Evolutionary conservation across 306 rosid species (phyloP), one percentile per base, ranked within the genome.

Genomic region (Boehmeria nivea): DNA sequence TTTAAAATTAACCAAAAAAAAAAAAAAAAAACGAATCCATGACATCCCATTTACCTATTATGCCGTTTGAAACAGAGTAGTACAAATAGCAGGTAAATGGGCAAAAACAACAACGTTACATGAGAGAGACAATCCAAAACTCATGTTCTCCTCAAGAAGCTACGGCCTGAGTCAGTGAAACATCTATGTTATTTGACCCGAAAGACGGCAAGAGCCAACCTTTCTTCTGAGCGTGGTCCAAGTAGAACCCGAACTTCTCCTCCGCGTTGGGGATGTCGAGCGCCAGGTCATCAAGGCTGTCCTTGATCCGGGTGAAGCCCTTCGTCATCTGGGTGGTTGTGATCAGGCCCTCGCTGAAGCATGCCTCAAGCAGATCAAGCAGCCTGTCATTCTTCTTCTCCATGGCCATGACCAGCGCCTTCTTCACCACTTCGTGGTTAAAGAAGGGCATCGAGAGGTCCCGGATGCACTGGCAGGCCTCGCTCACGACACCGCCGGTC

Each of bases 361-460:
- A 83, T 59, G 81, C 99, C 78, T 87, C 95, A 44, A 91, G 82
- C 51, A 91, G 81, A 72, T 79, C 72, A 6, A 91, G 95, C 83
- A 91, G 64, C 50, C 95, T 66, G 38, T 91, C 99, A 26, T 91
- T 87, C 74, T 87, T 81, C 89, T 87, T 87, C 80, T 91, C 99
- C 99, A 91, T 91, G 33, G 96, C 99, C 99, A 91, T 91, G 15
- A 83, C 78, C 82, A 91, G 66, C 14, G 96, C 93, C 82, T 87
- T 91, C 81, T 91, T 91, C 78, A 91, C 99, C 1, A 91, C 99
- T 83, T 91, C 99, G 0, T 91, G 99, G 80, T 91, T 91, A 17
- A 91, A 91, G 94, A 91, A 91, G 27, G 96, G 89, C 99, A 91
- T 87, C 43, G 78, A 95, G 0, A 91, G 81, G 36, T 91, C 99